Base-by-base conservation (phyloP, 768 basidiomycete species). In the Pholiota microspora region DNA sequence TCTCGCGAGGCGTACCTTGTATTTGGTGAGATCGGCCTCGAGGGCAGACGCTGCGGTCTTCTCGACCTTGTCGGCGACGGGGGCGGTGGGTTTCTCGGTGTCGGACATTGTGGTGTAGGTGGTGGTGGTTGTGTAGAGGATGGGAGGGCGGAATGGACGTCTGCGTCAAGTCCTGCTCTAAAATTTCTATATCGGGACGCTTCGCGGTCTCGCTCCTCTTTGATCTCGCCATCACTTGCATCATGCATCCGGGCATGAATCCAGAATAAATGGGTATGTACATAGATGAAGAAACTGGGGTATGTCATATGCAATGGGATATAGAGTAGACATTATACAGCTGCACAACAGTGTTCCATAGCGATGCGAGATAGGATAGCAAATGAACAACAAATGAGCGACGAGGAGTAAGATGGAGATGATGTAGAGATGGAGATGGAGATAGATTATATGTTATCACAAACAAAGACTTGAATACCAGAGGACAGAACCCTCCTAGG, bases 21-120 rank as follows among this genome's bases (percentile, higher is more conserved):
- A 93, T 71, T 93, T 93, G 15, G 90, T 92, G 65, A 92, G 72
- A 73, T 93, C 91, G 10, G 77, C 80, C 69, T 90, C 88, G 15
- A 78, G 74, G 42, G 85, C 80, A 55, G 85, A 78, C 53, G 73
- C 70, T 13, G 76, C 65, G 58, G 84, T 82, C 66, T 84, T 82
- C 56, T 73, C 75, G n/a, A 61, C n/a, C n/a, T n/a, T n/a, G n/a
- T n/a, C 64, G 7, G 71, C 69, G 51, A 70, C 46, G 21, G 35
- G 8, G 40, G 71, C 70, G 38, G 77, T 60, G 31, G 74, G 62
- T 56, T 79, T 80, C 62, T 82, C 81, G 18, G 76, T 64, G 62
- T 89, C 88, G 53, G 87, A 77, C 88, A 90, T 89, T 42, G 54
- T 53, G 59, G 55, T 58, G 53, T 59, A 53, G 45, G 55, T 56